A percentile compares a stretch with the other conserved stretches of the same genome.
Evolutionary conservation across 2,329 filamentous ascomycete species (phyloP).

Genomic region (Aspergillus tamarii): DNA sequence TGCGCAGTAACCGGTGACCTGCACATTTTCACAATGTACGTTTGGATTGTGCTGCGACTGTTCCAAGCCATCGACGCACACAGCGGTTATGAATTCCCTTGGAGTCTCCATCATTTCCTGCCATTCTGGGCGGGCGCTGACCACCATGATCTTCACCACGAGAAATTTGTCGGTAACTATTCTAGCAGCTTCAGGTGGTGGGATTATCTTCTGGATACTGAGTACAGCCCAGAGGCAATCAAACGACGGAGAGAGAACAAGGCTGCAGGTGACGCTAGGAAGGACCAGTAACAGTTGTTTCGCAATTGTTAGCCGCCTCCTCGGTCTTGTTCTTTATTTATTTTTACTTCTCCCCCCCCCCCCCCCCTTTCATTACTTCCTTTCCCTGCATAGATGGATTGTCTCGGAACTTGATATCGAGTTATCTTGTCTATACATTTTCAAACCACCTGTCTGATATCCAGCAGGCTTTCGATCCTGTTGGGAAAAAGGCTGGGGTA

Average conservation of each 20-base stretch:
- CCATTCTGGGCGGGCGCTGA: conserved; percentile 98
- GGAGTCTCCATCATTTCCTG: conserved; percentile 91
- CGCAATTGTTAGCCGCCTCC: background rate
- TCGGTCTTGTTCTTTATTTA: background rate
- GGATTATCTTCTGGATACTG: conserved; percentile 92
- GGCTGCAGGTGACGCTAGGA: conserved; percentile 23
- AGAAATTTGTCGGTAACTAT: conserved; percentile 98
- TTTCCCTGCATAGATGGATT: background rate
- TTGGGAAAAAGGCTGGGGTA: background rate
- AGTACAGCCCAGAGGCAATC: conserved; percentile 84
- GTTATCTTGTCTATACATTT: background rate
- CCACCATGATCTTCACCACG: conserved; percentile 96
- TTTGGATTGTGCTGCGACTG: conserved; percentile 89
- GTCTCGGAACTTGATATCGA: background rate
- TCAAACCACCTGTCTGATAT: background rate
- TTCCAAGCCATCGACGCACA: conserved; percentile 98
- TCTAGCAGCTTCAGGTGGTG: conserved; percentile 98
- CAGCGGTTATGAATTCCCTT: conserved; percentile 97
- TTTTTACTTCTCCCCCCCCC: too few relatives aligned
- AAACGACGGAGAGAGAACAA: conserved; percentile 74
- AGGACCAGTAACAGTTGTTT: conserved; percentile 28
- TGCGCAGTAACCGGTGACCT: conserved; percentile 81
- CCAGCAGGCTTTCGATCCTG: background rate
- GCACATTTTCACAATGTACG: conserved; percentile 96
- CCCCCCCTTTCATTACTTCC: background rate